Evolutionary conservation across 1,284 basidiomycete species (phyloP).

Genomic region (Puccinia triticina): DNA sequence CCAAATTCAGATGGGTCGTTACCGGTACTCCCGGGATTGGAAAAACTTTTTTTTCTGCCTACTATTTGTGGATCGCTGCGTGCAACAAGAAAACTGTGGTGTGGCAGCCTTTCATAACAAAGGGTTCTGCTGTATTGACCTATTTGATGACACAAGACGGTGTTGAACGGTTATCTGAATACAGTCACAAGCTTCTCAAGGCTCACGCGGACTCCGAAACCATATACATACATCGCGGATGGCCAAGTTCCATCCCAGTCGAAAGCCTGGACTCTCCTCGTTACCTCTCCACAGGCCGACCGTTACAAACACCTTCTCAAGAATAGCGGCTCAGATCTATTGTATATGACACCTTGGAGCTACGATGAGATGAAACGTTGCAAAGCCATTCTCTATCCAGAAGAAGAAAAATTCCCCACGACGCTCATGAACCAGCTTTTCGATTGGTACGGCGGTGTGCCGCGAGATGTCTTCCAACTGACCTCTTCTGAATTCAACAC

Average conservation of each 20-base stretch:
- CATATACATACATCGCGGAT: conserved; percentile 15
- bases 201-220: conserved; percentile 4
- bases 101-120: neutral
- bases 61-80: conserved; percentile 9
- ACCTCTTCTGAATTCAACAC: neutral
- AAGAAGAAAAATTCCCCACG: conserved; percentile 4
- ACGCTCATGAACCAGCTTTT: neutral
- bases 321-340: neutral
- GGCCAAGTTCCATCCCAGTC: neutral
- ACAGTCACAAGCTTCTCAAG: neutral
- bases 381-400: conserved; percentile 22
- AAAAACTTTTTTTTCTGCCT: neutral
- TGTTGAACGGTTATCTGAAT: neutral
- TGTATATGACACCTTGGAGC: conserved; percentile 12
- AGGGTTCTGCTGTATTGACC: too few relatives aligned
- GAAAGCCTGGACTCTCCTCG: conserved; percentile 7
- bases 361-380: neutral
- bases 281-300: conserved; percentile 7
- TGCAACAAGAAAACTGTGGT: conserved; percentile 15
- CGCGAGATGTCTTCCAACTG: neutral
- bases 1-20: neutral
- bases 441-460: conserved; percentile 24
- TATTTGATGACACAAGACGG: conserved; percentile 1
- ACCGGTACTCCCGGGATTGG: neutral
- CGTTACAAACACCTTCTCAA: neutral